Evolutionary conservation across 1,284 basidiomycete genomes (phyloP).

Genomic region (Malassezia japonica): DNA sequence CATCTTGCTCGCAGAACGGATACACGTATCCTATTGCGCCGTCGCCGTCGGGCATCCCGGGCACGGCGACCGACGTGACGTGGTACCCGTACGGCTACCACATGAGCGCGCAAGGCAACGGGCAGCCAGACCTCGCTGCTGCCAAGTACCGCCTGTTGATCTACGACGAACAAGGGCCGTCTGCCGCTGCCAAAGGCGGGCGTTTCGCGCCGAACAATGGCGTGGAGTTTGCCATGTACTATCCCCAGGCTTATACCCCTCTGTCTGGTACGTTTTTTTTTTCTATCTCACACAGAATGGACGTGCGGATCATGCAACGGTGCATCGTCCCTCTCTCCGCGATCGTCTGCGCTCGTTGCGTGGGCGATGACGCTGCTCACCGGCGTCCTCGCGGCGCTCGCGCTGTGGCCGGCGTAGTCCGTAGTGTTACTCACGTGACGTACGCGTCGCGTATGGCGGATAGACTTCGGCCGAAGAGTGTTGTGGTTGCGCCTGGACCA

Average conservation of each 20-base stretch:
- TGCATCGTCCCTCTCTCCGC: background rate
- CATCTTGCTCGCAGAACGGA: constrained; percentile 38
- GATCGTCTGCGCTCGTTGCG: background rate
- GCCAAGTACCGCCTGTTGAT: constrained; percentile 41
- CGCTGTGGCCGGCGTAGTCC: constrained; percentile 1
- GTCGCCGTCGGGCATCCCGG: constrained; percentile 28
- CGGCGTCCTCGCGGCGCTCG: background rate
- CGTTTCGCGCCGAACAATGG: constrained; percentile 36
- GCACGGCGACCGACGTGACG: constrained; percentile 32
- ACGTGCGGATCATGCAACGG: constrained; percentile 11
- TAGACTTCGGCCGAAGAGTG: background rate
- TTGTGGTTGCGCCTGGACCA: no score
- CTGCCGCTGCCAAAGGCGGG: constrained; percentile 24
- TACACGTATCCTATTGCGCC: constrained; percentile 38
- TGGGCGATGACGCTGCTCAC: background rate
- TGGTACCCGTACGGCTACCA: constrained; percentile 44
- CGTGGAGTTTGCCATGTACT: constrained; percentile 44
- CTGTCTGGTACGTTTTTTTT: constrained; percentile 26
- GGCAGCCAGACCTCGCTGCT: constrained; percentile 33
- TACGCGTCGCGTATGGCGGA: background rate
- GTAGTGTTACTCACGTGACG: constrained; percentile 12
- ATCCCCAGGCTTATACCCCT: constrained; percentile 43
- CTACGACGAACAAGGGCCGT: constrained; percentile 38
- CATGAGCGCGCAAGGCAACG: constrained; percentile 23
- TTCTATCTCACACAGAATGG: constrained; percentile 15